These are phyloP conservation scores for Aspergillus incahuasiensis DNA, from an alignment of 495 filamentous ascomycete genomes.

Conservation along the genomic window DNA sequence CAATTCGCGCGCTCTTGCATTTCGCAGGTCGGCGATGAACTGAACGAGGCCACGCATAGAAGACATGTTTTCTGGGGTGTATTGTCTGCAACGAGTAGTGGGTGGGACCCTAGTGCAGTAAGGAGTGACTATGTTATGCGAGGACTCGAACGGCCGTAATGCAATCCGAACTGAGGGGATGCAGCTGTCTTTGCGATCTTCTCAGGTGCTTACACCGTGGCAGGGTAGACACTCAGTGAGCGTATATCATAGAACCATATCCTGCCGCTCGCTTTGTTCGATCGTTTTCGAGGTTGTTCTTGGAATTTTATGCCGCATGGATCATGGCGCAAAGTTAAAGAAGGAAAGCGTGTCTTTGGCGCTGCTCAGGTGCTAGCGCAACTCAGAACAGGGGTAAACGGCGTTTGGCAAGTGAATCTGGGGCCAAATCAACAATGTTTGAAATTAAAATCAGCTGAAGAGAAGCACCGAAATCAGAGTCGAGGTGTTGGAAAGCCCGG, in stretches of 20 bases:
- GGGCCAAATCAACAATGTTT: too few species aligned
- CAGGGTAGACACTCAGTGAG: constrained; percentile 24
- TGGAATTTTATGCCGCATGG: constrained; percentile 10
- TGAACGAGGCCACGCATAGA: constrained; percentile 90
- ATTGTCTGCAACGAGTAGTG: background rate
- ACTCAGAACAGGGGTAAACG: background rate
- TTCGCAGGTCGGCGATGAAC: constrained; percentile 96
- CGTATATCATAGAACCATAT: constrained; percentile 34
- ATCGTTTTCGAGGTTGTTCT: background rate
- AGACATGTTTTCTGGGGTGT: constrained; percentile 36
- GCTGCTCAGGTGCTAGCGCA: background rate
- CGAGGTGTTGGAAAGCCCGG: background rate
- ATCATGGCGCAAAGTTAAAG: constrained; percentile 15
- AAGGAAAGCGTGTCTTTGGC: constrained; percentile 8
- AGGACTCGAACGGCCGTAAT: background rate
- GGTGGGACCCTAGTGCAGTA: background rate
- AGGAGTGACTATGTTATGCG: background rate
- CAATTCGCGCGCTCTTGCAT: constrained; percentile 88
- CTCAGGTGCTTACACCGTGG: constrained; percentile 23
- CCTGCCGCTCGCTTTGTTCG: constrained; percentile 12
- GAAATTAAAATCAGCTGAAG: background rate
- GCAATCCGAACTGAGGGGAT: background rate
- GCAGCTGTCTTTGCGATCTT: background rate
- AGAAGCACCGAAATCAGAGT: background rate
- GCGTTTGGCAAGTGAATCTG: background rate